Conservation (phyloP, 208 protist genomes). For the Leishmania guyanensis region DNA sequence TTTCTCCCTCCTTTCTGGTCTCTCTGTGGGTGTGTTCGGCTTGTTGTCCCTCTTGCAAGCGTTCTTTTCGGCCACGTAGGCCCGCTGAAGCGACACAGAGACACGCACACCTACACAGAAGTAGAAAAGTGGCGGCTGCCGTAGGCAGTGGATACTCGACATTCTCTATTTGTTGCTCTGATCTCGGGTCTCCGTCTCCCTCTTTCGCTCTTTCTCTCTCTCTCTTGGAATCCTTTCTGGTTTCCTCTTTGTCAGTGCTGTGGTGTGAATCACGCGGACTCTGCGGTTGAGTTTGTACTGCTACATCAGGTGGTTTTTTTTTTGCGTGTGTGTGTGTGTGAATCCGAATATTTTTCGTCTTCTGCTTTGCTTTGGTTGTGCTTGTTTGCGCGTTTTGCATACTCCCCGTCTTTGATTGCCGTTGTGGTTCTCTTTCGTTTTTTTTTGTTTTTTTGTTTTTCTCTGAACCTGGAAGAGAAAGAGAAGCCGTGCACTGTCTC, state of each 20-base stretch:
- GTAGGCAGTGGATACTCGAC: not conserved
- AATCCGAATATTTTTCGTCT: not conserved
- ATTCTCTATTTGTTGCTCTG: constrained; percentile 1
- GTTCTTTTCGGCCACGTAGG: not conserved
- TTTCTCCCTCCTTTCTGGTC: not conserved
- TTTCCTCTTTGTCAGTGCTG: not conserved
- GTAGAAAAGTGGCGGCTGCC: not conserved
- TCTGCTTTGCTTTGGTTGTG: not conserved
- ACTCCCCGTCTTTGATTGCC: not conserved
- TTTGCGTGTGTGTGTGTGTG: not conserved
- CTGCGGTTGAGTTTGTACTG: no score
- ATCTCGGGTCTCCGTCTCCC: not conserved
- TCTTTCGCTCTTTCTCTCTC: not conserved
- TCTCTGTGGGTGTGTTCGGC: not conserved
- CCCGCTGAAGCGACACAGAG: not conserved
- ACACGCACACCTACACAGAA: not conserved
- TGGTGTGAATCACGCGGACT: not conserved
- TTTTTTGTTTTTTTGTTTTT: not conserved
- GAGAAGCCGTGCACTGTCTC: not conserved
- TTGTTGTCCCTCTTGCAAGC: not conserved
- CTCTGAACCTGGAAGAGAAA: not conserved
- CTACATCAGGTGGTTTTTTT: not conserved
- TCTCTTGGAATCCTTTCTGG: not conserved
- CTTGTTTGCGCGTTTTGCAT: not conserved
- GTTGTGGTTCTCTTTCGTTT: not conserved